Evolutionary conservation across 805 yeast genomes (phyloP).

Genomic region (Suhomyces prunicola): DNA sequence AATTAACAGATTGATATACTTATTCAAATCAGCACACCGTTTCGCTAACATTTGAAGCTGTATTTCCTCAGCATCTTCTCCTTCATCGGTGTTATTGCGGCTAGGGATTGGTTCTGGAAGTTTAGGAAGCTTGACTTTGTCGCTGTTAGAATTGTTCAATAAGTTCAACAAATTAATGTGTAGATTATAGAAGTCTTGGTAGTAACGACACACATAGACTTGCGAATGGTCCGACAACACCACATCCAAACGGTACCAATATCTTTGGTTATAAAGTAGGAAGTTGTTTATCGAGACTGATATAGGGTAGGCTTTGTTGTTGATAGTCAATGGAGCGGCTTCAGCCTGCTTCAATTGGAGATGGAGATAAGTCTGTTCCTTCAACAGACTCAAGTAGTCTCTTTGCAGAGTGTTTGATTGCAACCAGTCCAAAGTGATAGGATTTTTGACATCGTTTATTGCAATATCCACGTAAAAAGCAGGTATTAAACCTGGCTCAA

Average conservation of each 20-base stretch:
- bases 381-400: conserved; percentile 7
- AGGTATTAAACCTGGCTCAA: conserved; percentile 50
- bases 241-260: conserved; percentile 51
- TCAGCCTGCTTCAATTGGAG: conserved; percentile 23
- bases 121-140: conserved; percentile 28
- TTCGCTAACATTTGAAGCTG: conserved; percentile 23
- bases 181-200: conserved; percentile 49
- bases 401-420: conserved; percentile 10
- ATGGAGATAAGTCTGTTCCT: conserved; percentile 25
- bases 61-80: conserved; percentile 7
- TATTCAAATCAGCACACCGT: conserved; percentile 40
- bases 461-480: conserved; percentile 48
- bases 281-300: conserved; percentile 39
- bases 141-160: conserved; percentile 12
- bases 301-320: conserved; percentile 30
- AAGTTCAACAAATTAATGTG: conserved; percentile 32
- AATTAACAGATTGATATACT: conserved; percentile 35
- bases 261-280: conserved; percentile 39
- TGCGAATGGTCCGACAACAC: conserved; percentile 31
- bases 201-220: conserved; percentile 45
- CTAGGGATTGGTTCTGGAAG: conserved; percentile 49
- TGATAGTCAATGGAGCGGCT: conserved; percentile 22
- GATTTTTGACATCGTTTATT: conserved; percentile 37
- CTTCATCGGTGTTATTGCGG: conserved; percentile 17
- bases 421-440: conserved; percentile 38